Evolutionary conservation across 371 early-diverging fungal genomes (phyloP), one percentile per base, ranked within the genome.

Genomic region (Mucor circinelloides): DNA sequence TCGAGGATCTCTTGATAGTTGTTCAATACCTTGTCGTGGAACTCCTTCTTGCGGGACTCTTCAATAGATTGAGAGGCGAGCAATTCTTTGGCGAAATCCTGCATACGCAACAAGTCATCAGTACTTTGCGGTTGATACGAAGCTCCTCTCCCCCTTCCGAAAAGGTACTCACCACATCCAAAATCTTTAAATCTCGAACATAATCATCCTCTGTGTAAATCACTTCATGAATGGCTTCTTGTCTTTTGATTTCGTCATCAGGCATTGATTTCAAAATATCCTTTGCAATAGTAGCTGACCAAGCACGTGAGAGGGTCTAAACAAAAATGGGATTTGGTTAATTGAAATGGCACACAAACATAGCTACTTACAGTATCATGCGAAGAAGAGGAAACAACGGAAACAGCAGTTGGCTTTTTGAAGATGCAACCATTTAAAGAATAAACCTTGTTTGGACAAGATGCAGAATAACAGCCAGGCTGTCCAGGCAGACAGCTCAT

Each of bases 171-270:
- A 81, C 81, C 52, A 75, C 70, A 60, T 78, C 76, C 52, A 85
- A 58, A 25, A 85, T 57, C 30, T 69, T 69, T 15, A 86, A 68
- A 72, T 97, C 98, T 31, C 88, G 88, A 21, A 95, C 94, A 77
- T 92, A 97, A 73, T 96, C 95, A 68, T 90, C 90, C 73, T 97
- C 97, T 3, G 94, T 94, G 60, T 93, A 88, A 42, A 97, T 92
- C 42, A 97, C 65, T 80, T 97, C 98, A 77, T 90, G 95, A 67
- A 97, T 94, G 15, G 91, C 91, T 76, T 97, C 97, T 73, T 97
- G 98, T 1, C 97, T 85, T 64, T 90, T 91, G 67, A 90, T 87
- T 76, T 97, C 98, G 40, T 85, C 71, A 28, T 87, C 80, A 12
- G 93, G 89, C 6, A 93, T 86, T 0, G 89, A 85, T 31, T 91